A percentile compares a stretch with the other conserved stretches of the same genome.
These are phyloP conservation scores for Penicillium malachiteum DNA, from an alignment of 495 filamentous ascomycete genomes.

Conservation along the genomic window DNA sequence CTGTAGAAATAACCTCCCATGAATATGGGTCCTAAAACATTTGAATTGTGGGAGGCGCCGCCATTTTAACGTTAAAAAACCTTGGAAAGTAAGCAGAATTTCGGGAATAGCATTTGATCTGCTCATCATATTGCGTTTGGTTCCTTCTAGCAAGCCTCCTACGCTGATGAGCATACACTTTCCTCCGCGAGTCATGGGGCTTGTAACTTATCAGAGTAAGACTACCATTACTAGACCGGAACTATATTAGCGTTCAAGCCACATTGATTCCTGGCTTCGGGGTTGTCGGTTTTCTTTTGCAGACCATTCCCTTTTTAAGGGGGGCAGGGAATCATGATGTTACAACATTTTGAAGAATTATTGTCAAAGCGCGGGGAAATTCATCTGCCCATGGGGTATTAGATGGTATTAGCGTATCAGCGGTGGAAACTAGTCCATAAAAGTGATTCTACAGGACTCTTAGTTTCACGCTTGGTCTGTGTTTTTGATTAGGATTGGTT, in stretches of 20 bases:
- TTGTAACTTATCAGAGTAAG: neutral
- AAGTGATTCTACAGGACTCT: neutral
- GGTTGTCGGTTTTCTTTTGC: neutral
- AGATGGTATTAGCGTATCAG: no score
- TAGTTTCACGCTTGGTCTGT: neutral
- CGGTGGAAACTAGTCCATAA: neutral
- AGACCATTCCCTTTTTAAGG: neutral
- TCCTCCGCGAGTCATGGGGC: neutral
- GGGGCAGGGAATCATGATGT: neutral
- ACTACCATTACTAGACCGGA: neutral
- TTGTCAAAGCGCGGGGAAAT: neutral
- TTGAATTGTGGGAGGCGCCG: no score
- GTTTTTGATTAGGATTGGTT: neutral
- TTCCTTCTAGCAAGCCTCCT: neutral
- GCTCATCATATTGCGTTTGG: neutral
- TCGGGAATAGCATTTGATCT: neutral
- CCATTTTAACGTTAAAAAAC: no score
- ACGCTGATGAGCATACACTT: neutral
- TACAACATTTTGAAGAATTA: no score
- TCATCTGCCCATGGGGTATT: neutral
- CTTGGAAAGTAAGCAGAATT: no score
- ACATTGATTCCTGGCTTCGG: neutral
- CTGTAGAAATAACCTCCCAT: no score
- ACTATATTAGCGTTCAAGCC: neutral
- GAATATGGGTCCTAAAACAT: no score